A percentile compares a stretch with the other conserved stretches of the same genome.
These are phyloP conservation scores for Trichoderma simmonsii DNA, from an alignment of 2,329 filamentous ascomycete species.

Conservation along the genomic window DNA sequence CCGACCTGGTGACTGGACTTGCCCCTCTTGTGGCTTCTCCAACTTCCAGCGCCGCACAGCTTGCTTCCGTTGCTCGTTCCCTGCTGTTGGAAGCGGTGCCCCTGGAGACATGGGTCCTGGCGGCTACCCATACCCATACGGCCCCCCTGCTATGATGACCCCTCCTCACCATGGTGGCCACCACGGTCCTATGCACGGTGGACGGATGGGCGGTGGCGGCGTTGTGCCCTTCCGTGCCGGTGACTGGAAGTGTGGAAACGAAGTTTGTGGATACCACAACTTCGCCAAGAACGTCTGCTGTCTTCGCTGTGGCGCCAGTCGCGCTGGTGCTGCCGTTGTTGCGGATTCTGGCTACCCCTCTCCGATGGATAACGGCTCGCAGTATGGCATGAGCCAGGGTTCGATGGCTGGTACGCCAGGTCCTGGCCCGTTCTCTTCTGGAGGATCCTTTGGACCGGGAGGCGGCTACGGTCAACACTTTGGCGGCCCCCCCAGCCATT, in stretches of 20 bases:
- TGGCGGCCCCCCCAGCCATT: constrained; percentile 82
- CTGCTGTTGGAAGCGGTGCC: constrained; percentile 76
- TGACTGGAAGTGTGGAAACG: constrained; percentile 98
- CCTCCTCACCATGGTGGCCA: constrained; percentile 72
- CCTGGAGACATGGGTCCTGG: constrained; percentile 62
- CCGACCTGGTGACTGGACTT: constrained; percentile 97
- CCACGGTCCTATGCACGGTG: constrained; percentile 54
- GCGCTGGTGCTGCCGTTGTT: constrained; percentile 88
- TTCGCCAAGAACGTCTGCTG: constrained; percentile 99
- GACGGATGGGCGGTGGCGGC: constrained; percentile 76
- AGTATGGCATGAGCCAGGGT: constrained; percentile 79
- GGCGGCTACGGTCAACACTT: constrained; percentile 75
- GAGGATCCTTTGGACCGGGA: constrained; percentile 62
- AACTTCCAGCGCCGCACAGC: constrained; percentile 99
- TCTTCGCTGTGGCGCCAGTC: constrained; percentile 90
- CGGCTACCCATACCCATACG: constrained; percentile 57
- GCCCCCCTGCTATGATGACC: constrained; percentile 76
- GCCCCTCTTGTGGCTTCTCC: constrained; percentile 96
- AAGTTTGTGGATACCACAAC: constrained; percentile 97
- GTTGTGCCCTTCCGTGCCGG: constrained; percentile 96
- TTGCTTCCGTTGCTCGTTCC: constrained; percentile 98
- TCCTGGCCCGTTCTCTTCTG: constrained; percentile 71
- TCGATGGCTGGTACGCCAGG: constrained; percentile 84
- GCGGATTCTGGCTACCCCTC: constrained; percentile 90
- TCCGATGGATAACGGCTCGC: constrained; percentile 80